Conservation (phyloP, 495 filamentous ascomycete genomes). For the Hyaloscypha variabilis region DNA sequence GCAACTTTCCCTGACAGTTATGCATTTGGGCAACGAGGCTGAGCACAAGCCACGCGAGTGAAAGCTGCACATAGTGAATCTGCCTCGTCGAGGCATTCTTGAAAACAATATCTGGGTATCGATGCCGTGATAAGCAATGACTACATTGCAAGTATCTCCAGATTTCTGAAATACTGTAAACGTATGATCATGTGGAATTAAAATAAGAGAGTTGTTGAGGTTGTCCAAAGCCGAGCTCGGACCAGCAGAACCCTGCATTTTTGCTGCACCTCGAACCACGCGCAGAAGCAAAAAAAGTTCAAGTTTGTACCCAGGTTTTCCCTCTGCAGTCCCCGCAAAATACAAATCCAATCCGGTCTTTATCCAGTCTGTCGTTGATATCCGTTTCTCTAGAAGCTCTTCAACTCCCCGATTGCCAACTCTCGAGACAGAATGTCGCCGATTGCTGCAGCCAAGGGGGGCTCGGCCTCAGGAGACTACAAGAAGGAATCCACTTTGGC, state of each 20-base stretch:
- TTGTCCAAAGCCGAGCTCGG: neutral
- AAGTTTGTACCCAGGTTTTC: neutral
- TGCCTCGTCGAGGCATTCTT: neutral
- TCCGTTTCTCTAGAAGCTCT: neutral
- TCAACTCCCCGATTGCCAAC: neutral
- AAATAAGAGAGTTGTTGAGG: neutral
- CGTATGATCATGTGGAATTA: neutral
- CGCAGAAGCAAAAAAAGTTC: neutral
- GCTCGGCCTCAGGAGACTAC: conserved; percentile 53
- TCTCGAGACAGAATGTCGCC: conserved; percentile 28
- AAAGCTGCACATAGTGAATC: neutral
- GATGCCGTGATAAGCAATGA: neutral
- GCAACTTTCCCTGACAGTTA: too few species aligned
- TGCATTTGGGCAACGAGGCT: too few species aligned
- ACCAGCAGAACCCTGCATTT: neutral
- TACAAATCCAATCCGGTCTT: neutral
- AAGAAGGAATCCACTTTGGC: conserved; percentile 91
- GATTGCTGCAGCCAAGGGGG: conserved; percentile 15
- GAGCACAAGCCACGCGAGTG: neutral
- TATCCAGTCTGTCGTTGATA: neutral
- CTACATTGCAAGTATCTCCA: neutral
- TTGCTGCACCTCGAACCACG: neutral
- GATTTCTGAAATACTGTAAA: neutral
- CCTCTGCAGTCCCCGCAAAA: neutral
- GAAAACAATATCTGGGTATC: neutral